Evolutionary conservation across 345 rosid genomes (phyloP).

Genomic region (Schrenkiella parvula): DNA sequence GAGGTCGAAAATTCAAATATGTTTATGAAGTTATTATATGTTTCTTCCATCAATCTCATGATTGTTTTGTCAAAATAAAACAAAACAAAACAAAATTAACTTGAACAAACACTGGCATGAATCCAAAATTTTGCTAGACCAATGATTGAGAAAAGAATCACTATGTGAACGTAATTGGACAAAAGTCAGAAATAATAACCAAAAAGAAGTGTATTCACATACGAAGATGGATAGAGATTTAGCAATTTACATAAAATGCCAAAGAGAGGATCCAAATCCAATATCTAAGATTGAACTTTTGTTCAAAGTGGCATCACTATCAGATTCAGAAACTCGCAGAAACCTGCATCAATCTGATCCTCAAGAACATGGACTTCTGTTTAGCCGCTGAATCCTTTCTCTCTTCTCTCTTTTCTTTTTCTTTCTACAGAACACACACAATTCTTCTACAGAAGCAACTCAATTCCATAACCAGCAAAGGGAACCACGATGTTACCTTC

Average conservation of each 20-base stretch:
- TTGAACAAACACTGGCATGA: neutral
- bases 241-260: neutral
- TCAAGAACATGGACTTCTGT: neutral
- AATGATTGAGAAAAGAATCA: neutral
- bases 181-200: neutral
- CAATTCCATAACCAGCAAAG: neutral
- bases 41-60: neutral
- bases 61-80: neutral
- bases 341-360: neutral
- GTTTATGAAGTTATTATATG: too few species aligned
- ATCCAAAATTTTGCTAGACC: neutral
- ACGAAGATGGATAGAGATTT: neutral
- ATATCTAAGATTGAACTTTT: neutral
- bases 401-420: neutral
- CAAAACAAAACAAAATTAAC: neutral
- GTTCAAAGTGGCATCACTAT: neutral
- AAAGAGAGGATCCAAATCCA: neutral
- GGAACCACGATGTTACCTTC: conserved; percentile 8
- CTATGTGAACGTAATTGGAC: neutral
- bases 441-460: neutral
- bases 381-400: neutral
- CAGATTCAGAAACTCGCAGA: neutral
- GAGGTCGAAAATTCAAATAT: too few species aligned
- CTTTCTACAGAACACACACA: neutral
- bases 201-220: conserved; percentile 21